Base-by-base conservation (phyloP, 139 green algal species). In the Chlorella sp. region DNA sequence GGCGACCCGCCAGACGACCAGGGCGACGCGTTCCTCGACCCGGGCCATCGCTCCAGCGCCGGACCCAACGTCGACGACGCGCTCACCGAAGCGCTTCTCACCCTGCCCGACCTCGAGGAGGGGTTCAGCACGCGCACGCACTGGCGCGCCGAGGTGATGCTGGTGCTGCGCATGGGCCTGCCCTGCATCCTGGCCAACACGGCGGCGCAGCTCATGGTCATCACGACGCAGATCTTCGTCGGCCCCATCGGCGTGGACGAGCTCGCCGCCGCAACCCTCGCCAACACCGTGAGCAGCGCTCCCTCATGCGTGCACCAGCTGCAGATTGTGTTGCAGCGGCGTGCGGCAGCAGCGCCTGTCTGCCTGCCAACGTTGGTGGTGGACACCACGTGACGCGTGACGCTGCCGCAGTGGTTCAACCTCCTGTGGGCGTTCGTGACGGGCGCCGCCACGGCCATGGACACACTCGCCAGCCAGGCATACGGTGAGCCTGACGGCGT, bases 391-490 rank as follows among this genome's bases (percentile, higher is more conserved):
- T 27, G 20, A 59, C 51, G 2, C 51, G 23, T 62, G 42, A 55
- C 10, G 42, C 42, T 55, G 42, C 10, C 42, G 24, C 75, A 80
- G 75, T 78, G 72, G 33, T 78, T 75, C 74, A 80, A 80, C 29
- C 49, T 80, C 33, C 32, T 66, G 67, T 72, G 29, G 36, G 27
- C 42, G 62, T 80, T 83, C 62, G 59, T 83, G 62, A 67, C 83
- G 32, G 81, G 81, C 35, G 74, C 76, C 31, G 71, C 70, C 36
- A 86, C 73, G 1, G 81, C 81, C 0, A 55, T 86, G 31, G 81
- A 86, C 67, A 86, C 77, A 0, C 71, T 83, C 22, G 77, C 61
- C 49, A 74, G 55, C 32, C 81, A 86, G 50, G 81, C 81, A 2
- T 81, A 82, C 59, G 81, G 81, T 5, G n/a, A n/a, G n/a, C n/a